phyloP scores from a whole-genome alignment of 352 stramenopile species.

The Phytophthora multivora region DNA sequence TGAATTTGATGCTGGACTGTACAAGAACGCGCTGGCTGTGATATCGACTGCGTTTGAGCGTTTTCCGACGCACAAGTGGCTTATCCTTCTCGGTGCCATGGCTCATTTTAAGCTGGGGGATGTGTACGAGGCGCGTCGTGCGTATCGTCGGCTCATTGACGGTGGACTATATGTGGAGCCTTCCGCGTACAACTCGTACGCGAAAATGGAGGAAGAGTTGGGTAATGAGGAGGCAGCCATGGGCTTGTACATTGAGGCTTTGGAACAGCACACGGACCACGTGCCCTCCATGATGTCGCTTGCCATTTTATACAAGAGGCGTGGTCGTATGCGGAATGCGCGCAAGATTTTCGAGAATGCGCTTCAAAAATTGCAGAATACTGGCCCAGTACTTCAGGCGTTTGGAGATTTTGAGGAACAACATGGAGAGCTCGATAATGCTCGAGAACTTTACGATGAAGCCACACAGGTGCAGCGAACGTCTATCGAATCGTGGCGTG shows the following conservation, averaged over 20 bases:
- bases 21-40: slow-evolving; percentile 76
- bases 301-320: slow-evolving; percentile 65
- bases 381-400: slow-evolving; percentile 58
- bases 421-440: slow-evolving; percentile 67
- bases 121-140: slow-evolving; percentile 69
- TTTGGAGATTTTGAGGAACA: slow-evolving; percentile 84
- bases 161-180: slow-evolving; percentile 74
- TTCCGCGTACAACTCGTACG: slow-evolving; percentile 83
- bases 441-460: slow-evolving; percentile 76
- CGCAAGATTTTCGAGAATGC: slow-evolving; percentile 74
- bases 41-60: slow-evolving; percentile 60
- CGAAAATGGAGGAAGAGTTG: slow-evolving; percentile 82
- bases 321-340: slow-evolving; percentile 46
- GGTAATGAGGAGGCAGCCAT: slow-evolving; percentile 73
- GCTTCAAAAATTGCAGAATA: slow-evolving; percentile 60
- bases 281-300: slow-evolving; percentile 82
- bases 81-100: slow-evolving; percentile 80
- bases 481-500: slow-evolving; percentile 69
- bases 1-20: slow-evolving; percentile 79
- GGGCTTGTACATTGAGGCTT: slow-evolving; percentile 62
- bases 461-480: slow-evolving; percentile 71
- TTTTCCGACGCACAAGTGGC: slow-evolving; percentile 85
- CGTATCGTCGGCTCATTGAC: slow-evolving; percentile 76
- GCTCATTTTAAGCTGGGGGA: slow-evolving; percentile 81
- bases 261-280: slow-evolving; percentile 68